A percentile compares a stretch with the other conserved stretches of the same genome.
These are phyloP conservation scores for Ilyonectria mors-panacis DNA, from an alignment of 2,329 filamentous ascomycete genomes.

Conservation along the genomic window DNA sequence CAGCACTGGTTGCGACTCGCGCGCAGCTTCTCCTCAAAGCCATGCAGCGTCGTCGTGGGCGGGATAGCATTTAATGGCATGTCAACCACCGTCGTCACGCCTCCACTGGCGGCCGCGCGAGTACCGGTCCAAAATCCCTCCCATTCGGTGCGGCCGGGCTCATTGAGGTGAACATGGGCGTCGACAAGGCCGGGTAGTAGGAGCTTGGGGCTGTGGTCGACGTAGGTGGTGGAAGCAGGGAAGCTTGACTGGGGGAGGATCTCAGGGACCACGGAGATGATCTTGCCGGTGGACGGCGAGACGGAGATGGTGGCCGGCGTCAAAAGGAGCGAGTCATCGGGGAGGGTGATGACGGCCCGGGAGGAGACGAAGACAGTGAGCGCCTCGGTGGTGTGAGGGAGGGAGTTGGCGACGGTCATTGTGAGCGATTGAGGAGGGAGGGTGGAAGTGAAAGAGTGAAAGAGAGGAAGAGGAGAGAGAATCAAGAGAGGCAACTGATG, in stretches of 20 bases:
- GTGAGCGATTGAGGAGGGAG: slow-evolving; percentile 21
- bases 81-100: slow-evolving; percentile 96
- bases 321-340: slow-evolving; percentile 72
- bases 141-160: slow-evolving; percentile 97
- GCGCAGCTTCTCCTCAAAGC: slow-evolving; percentile 86
- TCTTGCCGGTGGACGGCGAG: slow-evolving; percentile 85
- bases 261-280: slow-evolving; percentile 80
- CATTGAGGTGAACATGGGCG: slow-evolving; percentile 97
- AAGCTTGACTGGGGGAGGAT: slow-evolving; percentile 85
- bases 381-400: slow-evolving; percentile 49
- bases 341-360: slow-evolving; percentile 83
- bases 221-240: slow-evolving; percentile 79
- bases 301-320: slow-evolving; percentile 88
- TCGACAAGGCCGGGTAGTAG: slow-evolving; percentile 94
- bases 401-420: slow-evolving; percentile 51
- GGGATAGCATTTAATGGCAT: slow-evolving; percentile 99
- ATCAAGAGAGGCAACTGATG: slow-evolving; percentile 23
- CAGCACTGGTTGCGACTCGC: slow-evolving; percentile 92
- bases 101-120: slow-evolving; percentile 92
- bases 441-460: slow-evolving; percentile 1
- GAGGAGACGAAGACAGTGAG: slow-evolving; percentile 87
- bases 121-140: slow-evolving; percentile 98
- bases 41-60: slow-evolving; percentile 89
- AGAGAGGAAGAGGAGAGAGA: slow-evolving; percentile 22
- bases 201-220: slow-evolving; percentile 87